phyloP scores from a whole-genome alignment of 208 protist species.

The Trypanosoma brucei region DNA sequence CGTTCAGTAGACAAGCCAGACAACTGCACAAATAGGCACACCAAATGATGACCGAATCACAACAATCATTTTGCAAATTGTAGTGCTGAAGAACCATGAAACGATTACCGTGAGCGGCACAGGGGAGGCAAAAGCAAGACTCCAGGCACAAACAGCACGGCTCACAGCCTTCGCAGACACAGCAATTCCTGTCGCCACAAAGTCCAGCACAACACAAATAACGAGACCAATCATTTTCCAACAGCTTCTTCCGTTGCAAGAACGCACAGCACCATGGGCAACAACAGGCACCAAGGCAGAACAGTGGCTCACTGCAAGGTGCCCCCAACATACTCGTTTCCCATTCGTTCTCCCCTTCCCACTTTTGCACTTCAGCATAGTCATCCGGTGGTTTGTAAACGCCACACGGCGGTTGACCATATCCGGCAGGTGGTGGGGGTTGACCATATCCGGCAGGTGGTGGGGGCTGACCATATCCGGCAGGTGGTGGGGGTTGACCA shows the following conservation, averaged over 20 bases:
- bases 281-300: constrained; percentile 34
- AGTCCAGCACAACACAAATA: constrained; percentile 65
- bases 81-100: constrained; percentile 70
- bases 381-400: constrained; percentile 33
- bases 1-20: constrained; percentile 16
- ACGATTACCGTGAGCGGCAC: constrained; percentile 55
- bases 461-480: not conserved
- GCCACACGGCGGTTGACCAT: constrained; percentile 13
- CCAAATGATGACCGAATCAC: constrained; percentile 41
- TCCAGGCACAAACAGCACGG: constrained; percentile 47
- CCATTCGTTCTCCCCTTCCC: constrained; percentile 34
- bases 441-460: constrained; percentile 13
- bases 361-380: constrained; percentile 29
- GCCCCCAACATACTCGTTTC: constrained; percentile 23
- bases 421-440: constrained; percentile 7
- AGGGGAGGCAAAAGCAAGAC: constrained; percentile 33
- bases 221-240: constrained; percentile 36
- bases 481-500: not conserved
- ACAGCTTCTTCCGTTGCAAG: constrained; percentile 49
- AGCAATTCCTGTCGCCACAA: constrained; percentile 29
- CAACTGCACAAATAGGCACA: constrained; percentile 27
- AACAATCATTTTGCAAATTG: constrained; percentile 42
- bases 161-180: constrained; percentile 26
- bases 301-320: constrained; percentile 36
- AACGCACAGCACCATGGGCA: constrained; percentile 53